phyloP scores from a whole-genome alignment of 2,329 filamentous ascomycete genomes.

The Emergomyces pasteurianus region DNA sequence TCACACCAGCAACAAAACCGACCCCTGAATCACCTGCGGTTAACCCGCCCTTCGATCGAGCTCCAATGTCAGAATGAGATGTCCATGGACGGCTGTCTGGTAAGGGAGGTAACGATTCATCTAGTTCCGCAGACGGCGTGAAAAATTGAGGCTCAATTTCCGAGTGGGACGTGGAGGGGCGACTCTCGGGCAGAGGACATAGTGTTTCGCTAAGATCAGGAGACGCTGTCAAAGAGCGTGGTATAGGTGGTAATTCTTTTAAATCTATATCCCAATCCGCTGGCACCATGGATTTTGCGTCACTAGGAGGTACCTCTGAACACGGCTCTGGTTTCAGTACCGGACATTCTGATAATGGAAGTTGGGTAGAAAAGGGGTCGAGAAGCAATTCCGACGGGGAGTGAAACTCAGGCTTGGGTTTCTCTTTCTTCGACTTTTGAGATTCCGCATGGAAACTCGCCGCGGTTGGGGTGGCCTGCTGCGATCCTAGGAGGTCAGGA shows the following conservation, averaged over 20 bases:
- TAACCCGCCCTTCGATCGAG: background rate
- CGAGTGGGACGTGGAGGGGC: conserved; percentile 5
- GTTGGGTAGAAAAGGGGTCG: conserved; percentile 20
- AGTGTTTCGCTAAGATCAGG: conserved; percentile 4
- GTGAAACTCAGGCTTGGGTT: conserved; percentile 35
- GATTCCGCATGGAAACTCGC: conserved; percentile 32
- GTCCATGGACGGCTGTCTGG: conserved; percentile 2
- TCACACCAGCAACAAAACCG: background rate
- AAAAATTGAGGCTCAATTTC: conserved; percentile 6
- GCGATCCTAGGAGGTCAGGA: conserved; percentile 46
- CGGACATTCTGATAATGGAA: conserved; percentile 16
- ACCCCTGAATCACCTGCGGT: conserved; percentile 1
- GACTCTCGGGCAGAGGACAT: background rate
- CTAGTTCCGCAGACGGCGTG: background rate
- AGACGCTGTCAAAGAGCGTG: background rate
- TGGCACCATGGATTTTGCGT: conserved; percentile 12
- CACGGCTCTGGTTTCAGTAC: conserved; percentile 18
- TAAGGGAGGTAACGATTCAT: conserved; percentile 1
- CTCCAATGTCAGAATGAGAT: conserved; percentile 6
- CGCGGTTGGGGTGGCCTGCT: conserved; percentile 58
- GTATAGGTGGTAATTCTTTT: conserved; percentile 5
- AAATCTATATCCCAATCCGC: conserved; percentile 12
- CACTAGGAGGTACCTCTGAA: conserved; percentile 20
- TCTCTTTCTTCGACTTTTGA: conserved; percentile 23
- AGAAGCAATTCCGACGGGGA: conserved; percentile 35